Evolutionary conservation across 306 rosid genomes (phyloP).

Genomic region (Pueraria montana): DNA sequence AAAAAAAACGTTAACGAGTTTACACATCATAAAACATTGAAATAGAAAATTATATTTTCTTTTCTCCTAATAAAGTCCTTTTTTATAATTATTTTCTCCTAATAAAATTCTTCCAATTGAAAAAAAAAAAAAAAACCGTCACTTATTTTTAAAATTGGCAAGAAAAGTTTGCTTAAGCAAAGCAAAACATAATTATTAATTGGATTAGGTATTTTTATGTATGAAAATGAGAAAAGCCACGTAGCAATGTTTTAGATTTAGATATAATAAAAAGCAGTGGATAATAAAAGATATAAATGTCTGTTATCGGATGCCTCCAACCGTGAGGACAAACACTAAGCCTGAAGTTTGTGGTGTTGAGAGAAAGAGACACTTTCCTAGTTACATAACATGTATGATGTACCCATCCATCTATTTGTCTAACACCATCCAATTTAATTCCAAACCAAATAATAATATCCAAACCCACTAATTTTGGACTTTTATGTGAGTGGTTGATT

Average conservation of each 20-base stretch:
- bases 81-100: neutral
- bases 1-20: too few relatives aligned
- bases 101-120: neutral
- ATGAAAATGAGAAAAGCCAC: slow-evolving; percentile 35
- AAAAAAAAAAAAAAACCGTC: neutral
- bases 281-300: slow-evolving; percentile 37
- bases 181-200: neutral
- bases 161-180: neutral
- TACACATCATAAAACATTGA: neutral
- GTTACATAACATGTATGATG: slow-evolving; percentile 32
- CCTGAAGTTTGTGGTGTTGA: slow-evolving; percentile 36
- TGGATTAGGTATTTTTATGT: neutral
- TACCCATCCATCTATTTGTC: slow-evolving; percentile 39
- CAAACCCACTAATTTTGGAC: slow-evolving; percentile 49
- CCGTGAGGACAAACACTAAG: slow-evolving; percentile 42
- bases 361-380: slow-evolving; percentile 49
- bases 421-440: slow-evolving; percentile 40
- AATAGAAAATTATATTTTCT: neutral
- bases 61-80: neutral
- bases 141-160: neutral
- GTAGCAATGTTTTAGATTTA: neutral
- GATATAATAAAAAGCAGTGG: slow-evolving; percentile 17
- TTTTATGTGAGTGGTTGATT: slow-evolving; percentile 45
- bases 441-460: slow-evolving; percentile 47
- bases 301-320: slow-evolving; percentile 41